Conservation (phyloP, 441 rosid species). For the Pelargonium cotyledonis region DNA sequence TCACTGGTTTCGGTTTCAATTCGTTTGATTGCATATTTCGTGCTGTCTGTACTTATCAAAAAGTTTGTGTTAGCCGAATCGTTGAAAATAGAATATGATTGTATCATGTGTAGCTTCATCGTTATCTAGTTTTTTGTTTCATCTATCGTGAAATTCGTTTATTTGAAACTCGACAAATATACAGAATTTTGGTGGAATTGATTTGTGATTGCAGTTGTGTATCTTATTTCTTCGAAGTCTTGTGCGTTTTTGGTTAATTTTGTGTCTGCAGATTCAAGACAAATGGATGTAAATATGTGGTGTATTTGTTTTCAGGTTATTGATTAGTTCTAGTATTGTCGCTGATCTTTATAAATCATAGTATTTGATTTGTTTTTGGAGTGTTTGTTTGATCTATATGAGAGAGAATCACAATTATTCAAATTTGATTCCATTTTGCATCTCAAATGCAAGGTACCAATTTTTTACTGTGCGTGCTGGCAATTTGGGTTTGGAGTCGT, state of each 20-base stretch:
- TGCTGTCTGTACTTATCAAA: conserved; percentile 9
- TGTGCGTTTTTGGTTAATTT: neutral
- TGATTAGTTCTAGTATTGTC: too few relatives aligned
- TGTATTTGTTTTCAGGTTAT: too few relatives aligned
- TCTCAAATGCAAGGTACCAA: too few relatives aligned
- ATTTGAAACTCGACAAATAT: conserved; percentile 3
- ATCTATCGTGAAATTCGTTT: conserved; percentile 10
- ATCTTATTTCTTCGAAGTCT: neutral
- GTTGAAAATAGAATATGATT: conserved; percentile 11
- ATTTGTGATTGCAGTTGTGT: neutral
- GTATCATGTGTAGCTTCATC: conserved; percentile 11
- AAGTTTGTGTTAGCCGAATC: conserved; percentile 11
- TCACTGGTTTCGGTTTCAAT: conserved; percentile 1
- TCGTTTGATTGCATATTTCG: conserved; percentile 8
- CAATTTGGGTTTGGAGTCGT: too few relatives aligned
- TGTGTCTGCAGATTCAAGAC: neutral
- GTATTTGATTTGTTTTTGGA: too few relatives aligned
- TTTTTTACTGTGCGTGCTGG: too few relatives aligned
- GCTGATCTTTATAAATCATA: too few relatives aligned
- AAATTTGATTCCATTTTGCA: too few relatives aligned
- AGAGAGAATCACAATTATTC: too few relatives aligned
- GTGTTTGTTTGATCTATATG: too few relatives aligned
- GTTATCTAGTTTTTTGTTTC: neutral
- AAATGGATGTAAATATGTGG: too few relatives aligned
- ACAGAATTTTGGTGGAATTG: neutral